Base-by-base conservation (phyloP, 164 flowering plant species). In the Brasenia schreberi region DNA sequence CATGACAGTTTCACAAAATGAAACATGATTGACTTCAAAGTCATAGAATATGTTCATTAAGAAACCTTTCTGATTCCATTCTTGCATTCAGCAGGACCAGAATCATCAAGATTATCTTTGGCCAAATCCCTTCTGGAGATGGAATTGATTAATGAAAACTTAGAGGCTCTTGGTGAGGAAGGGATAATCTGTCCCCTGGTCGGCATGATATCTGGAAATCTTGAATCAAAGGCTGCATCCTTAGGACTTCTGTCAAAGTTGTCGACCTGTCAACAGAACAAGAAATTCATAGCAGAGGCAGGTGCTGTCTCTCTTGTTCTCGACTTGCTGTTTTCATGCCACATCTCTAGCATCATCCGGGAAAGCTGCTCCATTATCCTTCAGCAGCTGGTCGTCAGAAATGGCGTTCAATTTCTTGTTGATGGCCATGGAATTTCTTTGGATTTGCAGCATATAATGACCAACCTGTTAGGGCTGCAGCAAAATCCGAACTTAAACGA, bases 101-200 rank as follows among this genome's bases (percentile, higher is more conserved):
- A 79, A 39, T 66, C 77, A 33, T 81, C 80, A 65, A 82, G 78
- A 69, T 67, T 80, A 58, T 72, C 76, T 52, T 77, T 80, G 77
- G 81, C 79, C 58, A 77, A 64, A 73, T 64, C 79, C 39, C 74
- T 85, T 63, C 73, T 72, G 52, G 64, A 67, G 42, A 74, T 84
- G 83, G 87, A 83, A 66, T 69, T 85, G 71, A 80, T 68, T 60
- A 81, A 82, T 64, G 73, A 71, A 61, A 71, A 81, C 68, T 64
- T 80, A 66, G 74, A 72, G 75, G 61, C 77, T 59, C 87, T 87
- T 74, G 88, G 87, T 7, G 84, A 79, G 73, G 83, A 74, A 78
- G 90, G 94, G 18, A 69, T 80, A 19, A 81, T 87, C 66, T 77
- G 80, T 66, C 80, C 81, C 19, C 73, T 87, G 76, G 84, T 87